Conservation (phyloP, 2,329 filamentous ascomycete species). For the Rutstroemia sp. region DNA sequence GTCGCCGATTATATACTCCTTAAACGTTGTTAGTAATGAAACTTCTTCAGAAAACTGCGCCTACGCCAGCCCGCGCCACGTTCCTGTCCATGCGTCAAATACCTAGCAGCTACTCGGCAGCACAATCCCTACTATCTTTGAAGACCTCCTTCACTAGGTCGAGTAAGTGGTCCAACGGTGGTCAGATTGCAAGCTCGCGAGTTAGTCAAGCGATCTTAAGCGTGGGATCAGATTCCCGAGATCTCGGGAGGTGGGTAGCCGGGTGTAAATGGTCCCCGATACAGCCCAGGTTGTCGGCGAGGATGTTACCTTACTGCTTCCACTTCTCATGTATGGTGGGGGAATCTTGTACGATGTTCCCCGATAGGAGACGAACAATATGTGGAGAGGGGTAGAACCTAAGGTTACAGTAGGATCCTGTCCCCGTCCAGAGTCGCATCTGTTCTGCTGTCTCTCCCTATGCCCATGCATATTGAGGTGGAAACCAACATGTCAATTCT, state of each 20-base stretch:
- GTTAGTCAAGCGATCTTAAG: background rate
- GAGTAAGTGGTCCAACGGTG: background rate
- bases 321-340: background rate
- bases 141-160: background rate
- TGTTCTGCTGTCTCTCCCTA: too few species aligned
- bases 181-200: background rate
- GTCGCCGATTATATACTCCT: slow-evolving; percentile 8
- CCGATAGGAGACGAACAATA: background rate
- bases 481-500: too few species aligned
- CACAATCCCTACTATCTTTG: background rate
- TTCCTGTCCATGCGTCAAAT: too few species aligned
- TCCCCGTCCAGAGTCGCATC: background rate
- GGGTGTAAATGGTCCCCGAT: slow-evolving; percentile 8
- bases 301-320: slow-evolving; percentile 1
- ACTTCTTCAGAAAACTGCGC: background rate
- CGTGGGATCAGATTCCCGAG: slow-evolving; percentile 7
- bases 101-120: too few species aligned
- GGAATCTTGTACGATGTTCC: background rate
- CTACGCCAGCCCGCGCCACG: too few species aligned
- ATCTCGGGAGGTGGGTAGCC: slow-evolving; percentile 8
- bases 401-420: background rate
- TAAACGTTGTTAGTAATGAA: background rate
- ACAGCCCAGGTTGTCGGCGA: slow-evolving; percentile 2
- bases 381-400: background rate
- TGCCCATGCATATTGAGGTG: slow-evolving; percentile 2